Conservation (phyloP, 2,329 filamentous ascomycete species). For the Paraphoma sp. region DNA sequence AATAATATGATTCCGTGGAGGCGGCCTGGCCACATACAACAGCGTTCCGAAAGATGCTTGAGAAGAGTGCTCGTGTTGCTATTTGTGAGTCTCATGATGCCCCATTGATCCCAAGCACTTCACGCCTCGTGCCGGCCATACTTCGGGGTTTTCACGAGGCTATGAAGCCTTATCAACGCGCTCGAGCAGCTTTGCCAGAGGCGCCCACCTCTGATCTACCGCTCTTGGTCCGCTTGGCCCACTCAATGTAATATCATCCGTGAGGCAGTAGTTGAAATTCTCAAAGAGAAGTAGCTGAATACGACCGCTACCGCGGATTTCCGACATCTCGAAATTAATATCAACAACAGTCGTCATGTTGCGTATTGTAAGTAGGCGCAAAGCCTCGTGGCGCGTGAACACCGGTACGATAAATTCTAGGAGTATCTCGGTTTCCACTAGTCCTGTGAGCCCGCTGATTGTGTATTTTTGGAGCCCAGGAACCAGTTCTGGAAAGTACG, state of each 20-base stretch:
- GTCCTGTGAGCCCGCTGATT: not conserved
- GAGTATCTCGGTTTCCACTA: not conserved
- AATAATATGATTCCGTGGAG: no score
- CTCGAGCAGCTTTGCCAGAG: no score
- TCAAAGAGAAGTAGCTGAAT: not conserved
- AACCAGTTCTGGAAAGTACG: not conserved
- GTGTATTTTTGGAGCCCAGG: not conserved
- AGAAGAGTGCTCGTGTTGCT: no score
- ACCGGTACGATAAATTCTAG: not conserved
- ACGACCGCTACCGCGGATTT: not conserved
- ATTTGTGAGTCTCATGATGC: no score
- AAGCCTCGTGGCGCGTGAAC: not conserved
- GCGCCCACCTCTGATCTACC: no score
- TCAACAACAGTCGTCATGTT: not conserved
- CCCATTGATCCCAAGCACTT: no score
- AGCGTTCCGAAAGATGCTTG: no score
- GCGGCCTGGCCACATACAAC: no score
- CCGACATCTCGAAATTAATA: not conserved
- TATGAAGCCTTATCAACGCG: no score
- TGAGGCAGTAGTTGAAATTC: constrained; percentile 1
- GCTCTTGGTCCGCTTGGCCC: not conserved
- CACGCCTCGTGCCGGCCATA: no score
- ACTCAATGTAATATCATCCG: not conserved
- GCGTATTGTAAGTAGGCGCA: not conserved
- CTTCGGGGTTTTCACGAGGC: no score